Conservation (phyloP, 2,329 filamentous ascomycete genomes). For the Apiospora malaysiana region DNA sequence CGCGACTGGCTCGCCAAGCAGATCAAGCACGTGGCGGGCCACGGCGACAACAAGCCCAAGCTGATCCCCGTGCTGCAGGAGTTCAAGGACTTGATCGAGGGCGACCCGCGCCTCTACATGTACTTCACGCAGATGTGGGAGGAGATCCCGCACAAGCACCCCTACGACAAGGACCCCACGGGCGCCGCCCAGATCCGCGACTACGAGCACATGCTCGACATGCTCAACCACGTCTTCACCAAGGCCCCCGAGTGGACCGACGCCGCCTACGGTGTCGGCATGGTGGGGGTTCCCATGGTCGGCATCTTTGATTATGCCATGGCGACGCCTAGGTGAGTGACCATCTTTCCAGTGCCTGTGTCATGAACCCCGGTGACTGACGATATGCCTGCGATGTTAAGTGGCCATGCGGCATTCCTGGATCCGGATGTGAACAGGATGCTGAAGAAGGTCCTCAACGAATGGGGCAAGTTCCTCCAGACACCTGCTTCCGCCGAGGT, state of each 20-base stretch:
- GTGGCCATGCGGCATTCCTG: constrained; percentile 59
- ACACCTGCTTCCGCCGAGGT: constrained; percentile 61
- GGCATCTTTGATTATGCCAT: constrained; percentile 63
- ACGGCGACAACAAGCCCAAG: constrained; percentile 45
- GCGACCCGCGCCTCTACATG: constrained; percentile 68
- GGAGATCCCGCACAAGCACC: constrained; percentile 65
- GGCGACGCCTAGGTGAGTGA: constrained; percentile 53
- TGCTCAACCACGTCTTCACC: constrained; percentile 66
- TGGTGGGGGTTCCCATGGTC: constrained; percentile 60
- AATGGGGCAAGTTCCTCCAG: constrained; percentile 60
- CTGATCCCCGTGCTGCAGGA: constrained; percentile 67
- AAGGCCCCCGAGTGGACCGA: constrained; percentile 60
- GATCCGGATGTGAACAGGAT: constrained; percentile 60
- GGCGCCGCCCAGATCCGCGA: constrained; percentile 67
- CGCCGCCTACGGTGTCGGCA: constrained; percentile 54
- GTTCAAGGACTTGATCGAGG: constrained; percentile 70
- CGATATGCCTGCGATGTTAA: constrained; percentile 21
- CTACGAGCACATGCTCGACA: constrained; percentile 69
- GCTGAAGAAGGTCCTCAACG: constrained; percentile 60
- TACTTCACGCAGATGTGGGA: constrained; percentile 72
- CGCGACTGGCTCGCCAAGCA: constrained; percentile 66
- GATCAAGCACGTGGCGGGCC: constrained; percentile 59
- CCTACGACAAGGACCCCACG: constrained; percentile 66
- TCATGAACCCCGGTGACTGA: constrained; percentile 13
- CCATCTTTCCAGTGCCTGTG: background rate